Evolutionary conservation across 306 rosid species (phyloP).

Genomic region (Rosa rugosa): DNA sequence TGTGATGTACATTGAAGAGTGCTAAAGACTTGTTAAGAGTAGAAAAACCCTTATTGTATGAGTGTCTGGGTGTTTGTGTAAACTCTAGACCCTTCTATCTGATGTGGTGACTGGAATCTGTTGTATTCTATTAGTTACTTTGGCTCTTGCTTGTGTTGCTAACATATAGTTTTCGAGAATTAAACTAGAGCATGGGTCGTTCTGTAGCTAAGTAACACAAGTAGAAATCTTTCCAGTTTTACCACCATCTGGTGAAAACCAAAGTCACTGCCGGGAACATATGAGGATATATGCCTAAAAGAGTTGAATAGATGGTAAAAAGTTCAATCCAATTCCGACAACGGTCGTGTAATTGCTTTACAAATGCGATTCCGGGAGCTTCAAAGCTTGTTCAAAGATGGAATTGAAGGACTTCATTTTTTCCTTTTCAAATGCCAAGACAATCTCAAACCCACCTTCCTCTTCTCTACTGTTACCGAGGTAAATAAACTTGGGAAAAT

Average conservation of each 20-base stretch:
- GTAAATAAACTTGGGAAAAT: neutral
- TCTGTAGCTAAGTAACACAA: neutral
- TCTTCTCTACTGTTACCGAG: neutral
- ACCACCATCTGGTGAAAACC: neutral
- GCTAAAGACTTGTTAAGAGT: slow-evolving; percentile 31
- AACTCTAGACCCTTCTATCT: neutral
- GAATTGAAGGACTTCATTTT: neutral
- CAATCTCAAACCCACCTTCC: neutral
- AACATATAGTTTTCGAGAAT: neutral
- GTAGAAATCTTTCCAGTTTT: too few species aligned
- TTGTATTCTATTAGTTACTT: neutral
- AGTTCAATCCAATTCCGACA: neutral
- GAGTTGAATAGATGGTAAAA: neutral
- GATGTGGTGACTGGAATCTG: slow-evolving; percentile 22
- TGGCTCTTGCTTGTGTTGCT: neutral
- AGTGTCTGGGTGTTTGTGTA: slow-evolving; percentile 23
- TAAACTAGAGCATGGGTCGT: neutral
- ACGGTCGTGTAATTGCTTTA: neutral
- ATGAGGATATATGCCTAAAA: neutral
- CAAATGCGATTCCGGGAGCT: neutral
- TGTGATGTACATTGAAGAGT: slow-evolving; percentile 62
- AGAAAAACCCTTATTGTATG: slow-evolving; percentile 24
- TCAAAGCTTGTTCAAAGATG: neutral
- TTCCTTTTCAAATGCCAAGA: neutral
- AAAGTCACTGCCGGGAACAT: neutral